A percentile compares a stretch with the other conserved stretches of the same genome.
Conservation (phyloP, 352 stramenopile genomes). For the Blastocystis sp. region DNA sequence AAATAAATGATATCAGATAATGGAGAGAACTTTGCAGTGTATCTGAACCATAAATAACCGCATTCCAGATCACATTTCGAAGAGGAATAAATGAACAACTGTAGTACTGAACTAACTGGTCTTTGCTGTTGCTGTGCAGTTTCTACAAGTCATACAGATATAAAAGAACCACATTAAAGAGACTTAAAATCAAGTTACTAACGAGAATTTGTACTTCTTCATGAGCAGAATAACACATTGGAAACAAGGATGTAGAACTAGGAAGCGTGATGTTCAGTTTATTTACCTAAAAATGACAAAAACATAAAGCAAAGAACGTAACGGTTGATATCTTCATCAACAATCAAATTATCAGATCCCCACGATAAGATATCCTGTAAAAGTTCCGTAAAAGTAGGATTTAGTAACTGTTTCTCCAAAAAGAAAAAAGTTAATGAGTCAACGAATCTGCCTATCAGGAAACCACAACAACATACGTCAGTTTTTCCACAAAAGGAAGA, state of each 20-base stretch:
- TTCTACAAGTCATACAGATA: no score
- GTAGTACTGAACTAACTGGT: no score
- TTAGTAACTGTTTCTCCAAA: neutral
- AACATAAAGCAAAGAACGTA: neutral
- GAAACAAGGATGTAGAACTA: neutral
- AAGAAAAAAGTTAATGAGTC: neutral
- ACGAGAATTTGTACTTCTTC: neutral
- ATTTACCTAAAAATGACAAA: neutral
- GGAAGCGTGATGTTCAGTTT: neutral
- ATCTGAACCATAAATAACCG: no score
- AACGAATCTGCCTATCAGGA: neutral
- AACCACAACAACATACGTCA: neutral
- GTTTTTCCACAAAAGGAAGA: neutral
- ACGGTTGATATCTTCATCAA: neutral
- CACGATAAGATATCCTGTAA: neutral
- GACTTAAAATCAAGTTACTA: neutral
- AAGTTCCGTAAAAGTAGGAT: neutral
- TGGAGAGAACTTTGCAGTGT: no score
- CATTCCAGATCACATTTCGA: no score
- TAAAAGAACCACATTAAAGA: neutral
- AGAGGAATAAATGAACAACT: no score
- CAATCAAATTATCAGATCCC: neutral
- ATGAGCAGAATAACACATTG: neutral
- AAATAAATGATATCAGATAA: no score
- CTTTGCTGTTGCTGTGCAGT: no score